These are phyloP conservation scores for Ulota crispa DNA, from an alignment of 225 moss, liverwort and hornwort genomes.

Conservation along the genomic window DNA sequence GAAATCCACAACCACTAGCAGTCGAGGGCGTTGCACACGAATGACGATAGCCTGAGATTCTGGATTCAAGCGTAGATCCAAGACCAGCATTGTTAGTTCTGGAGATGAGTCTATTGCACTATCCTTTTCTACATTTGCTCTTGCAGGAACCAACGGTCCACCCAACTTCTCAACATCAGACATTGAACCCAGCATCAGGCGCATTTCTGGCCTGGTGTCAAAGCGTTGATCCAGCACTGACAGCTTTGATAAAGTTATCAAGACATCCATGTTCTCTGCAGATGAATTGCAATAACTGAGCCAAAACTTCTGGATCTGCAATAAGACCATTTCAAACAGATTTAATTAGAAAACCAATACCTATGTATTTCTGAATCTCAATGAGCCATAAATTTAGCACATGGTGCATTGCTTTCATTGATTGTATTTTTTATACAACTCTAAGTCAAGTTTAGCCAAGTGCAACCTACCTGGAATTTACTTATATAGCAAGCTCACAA, in stretches of 20 bases:
- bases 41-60: constrained; percentile 86
- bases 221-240: constrained; percentile 90
- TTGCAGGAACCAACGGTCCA: constrained; percentile 29
- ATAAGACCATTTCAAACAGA: constrained; percentile 7
- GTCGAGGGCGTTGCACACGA: constrained; percentile 91
- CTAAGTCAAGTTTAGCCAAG: background rate
- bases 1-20: constrained; percentile 95
- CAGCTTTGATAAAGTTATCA: constrained; percentile 77
- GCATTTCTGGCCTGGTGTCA: constrained; percentile 96
- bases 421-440: constrained; percentile 5
- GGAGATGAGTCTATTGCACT: constrained; percentile 41
- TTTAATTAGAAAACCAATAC: background rate
- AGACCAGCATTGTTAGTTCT: constrained; percentile 88
- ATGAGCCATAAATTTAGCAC: background rate
- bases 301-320: constrained; percentile 95
- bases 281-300: constrained; percentile 87
- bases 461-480: background rate
- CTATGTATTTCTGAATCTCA: background rate
- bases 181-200: constrained; percentile 96
- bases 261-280: constrained; percentile 74
- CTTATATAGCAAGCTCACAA: background rate
- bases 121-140: constrained; percentile 26
- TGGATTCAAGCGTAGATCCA: constrained; percentile 83
- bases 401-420: background rate
- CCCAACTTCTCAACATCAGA: constrained; percentile 74